Percentiles rank a stretch among this genome's conserved stretches.
Evolutionary conservation across 495 filamentous ascomycete species (phyloP).

Genomic region (Glonium stellatum): DNA sequence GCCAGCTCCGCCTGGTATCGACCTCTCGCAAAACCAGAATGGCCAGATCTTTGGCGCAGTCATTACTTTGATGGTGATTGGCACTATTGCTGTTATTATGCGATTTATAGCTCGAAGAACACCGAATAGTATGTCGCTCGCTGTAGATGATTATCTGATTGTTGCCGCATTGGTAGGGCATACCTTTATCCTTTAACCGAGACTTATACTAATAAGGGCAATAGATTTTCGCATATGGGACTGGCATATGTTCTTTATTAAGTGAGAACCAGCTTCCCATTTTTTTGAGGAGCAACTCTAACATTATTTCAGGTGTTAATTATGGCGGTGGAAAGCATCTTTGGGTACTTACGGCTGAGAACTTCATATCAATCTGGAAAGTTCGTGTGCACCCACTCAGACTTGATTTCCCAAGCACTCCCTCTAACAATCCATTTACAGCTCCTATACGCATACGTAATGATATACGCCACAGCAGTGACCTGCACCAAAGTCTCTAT

Average conservation of each 20-base stretch:
- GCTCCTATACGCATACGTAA: background rate
- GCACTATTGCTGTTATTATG: background rate
- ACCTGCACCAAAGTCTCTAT: constrained; percentile 40
- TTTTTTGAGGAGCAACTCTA: background rate
- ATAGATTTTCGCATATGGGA: constrained; percentile 1
- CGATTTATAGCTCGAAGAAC: background rate
- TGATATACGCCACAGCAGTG: constrained; percentile 34
- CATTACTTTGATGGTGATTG: background rate
- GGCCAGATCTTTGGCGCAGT: background rate
- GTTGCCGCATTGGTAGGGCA: background rate
- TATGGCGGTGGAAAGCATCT: constrained; percentile 4
- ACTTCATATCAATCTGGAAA: background rate
- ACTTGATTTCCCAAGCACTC: background rate
- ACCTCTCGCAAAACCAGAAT: constrained; percentile 1
- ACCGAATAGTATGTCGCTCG: background rate
- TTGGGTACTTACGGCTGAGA: background rate
- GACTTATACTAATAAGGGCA: background rate
- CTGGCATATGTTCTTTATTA: constrained; percentile 1
- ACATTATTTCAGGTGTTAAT: background rate
- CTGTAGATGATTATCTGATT: background rate
- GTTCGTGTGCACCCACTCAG: background rate
- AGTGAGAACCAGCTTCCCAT: background rate
- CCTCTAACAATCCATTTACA: background rate
- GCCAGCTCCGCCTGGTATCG: background rate
- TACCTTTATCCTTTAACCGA: background rate